Evolutionary conservation across 768 basidiomycete genomes (phyloP), one percentile per base, ranked within the genome.

Genomic region (Lactarius sp.): DNA sequence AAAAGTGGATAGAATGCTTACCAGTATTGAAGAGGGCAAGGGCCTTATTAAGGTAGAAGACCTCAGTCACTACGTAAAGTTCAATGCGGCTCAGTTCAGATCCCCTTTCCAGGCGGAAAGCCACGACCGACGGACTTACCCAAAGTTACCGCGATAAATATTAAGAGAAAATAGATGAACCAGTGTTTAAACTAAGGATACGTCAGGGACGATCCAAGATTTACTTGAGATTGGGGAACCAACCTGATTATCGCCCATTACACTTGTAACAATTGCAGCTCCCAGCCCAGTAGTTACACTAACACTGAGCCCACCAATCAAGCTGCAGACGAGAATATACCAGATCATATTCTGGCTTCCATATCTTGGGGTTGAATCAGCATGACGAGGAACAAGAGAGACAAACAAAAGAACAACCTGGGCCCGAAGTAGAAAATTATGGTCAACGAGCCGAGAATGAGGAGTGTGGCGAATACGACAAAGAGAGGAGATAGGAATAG

Each of bases 291-390:
- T 94, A 14, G 95, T 96, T 59, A 96, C 95, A 69, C 90, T 92
- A 68, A 96, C 93, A 61, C 88, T 91, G 53, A 96, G 87, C 0
- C 97, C 97, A 18, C 97, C 97, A 71, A 99, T 98, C 82, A 98
- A 87, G 66, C 89, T 92, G 75, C 97, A 99, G 51, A 99, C 91
- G 47, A 82, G 79, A 67, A 98, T 95, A 74, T 96, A 92, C 90
- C 91, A 93, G 57, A 98, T 75, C 96, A 98, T 97, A 71, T 85
- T 91, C 76, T 85, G 85, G 76, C 88, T 93, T 55, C 96, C 95
- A 72, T 90, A 92, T 71, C 87, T 85, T 54, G 63, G 53, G 33
- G 22, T 47, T 18, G 18, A 42, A 12, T 61, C 53, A 18, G 27
- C 66, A 56, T 31, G 39, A 46, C 47, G 55, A 22, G n/a, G 22